phyloP scores from a whole-genome alignment of 2,329 filamentous ascomycete species.

The Scedosporium boydii region DNA sequence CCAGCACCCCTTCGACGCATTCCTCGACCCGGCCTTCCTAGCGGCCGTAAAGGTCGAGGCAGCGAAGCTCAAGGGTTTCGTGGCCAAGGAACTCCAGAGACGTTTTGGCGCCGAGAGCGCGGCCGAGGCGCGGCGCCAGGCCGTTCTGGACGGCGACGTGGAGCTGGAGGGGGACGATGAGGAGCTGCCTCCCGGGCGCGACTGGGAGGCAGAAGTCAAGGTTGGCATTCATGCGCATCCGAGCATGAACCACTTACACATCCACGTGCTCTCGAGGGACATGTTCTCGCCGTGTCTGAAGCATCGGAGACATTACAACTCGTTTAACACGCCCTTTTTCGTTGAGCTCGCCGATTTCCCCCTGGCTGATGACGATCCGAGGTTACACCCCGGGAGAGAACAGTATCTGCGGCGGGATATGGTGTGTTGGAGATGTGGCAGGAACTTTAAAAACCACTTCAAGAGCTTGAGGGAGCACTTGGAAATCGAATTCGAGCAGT shows the following conservation, averaged over 20 bases:
- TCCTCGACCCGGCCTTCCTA: constrained; percentile 59
- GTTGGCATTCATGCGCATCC: constrained; percentile 80
- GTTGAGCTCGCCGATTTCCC: constrained; percentile 74
- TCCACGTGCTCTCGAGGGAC: constrained; percentile 79
- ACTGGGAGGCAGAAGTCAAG: constrained; percentile 68
- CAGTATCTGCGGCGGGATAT: constrained; percentile 58
- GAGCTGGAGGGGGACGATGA: constrained; percentile 23
- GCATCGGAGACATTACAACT: constrained; percentile 84
- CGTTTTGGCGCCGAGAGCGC: constrained; percentile 54
- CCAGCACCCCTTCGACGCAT: constrained; percentile 67
- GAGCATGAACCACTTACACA: constrained; percentile 84
- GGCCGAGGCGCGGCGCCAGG: constrained; percentile 54
- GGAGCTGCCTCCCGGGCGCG: constrained; percentile 59
- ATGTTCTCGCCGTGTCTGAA: constrained; percentile 63
- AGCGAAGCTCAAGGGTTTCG: constrained; percentile 50
- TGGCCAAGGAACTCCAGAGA: constrained; percentile 65
- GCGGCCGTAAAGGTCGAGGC: constrained; percentile 51
- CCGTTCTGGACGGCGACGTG: constrained; percentile 51
- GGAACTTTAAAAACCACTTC: constrained; percentile 66
- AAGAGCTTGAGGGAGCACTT: constrained; percentile 67
- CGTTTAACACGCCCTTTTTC: constrained; percentile 79
- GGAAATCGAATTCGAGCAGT: constrained; percentile 61
- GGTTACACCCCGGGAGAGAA: constrained; percentile 45
- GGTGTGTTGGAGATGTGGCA: constrained; percentile 75
- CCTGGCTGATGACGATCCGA: constrained; percentile 52